These are phyloP conservation scores for Fagus crenata DNA, from an alignment of 306 rosid species.

Conservation along the genomic window DNA sequence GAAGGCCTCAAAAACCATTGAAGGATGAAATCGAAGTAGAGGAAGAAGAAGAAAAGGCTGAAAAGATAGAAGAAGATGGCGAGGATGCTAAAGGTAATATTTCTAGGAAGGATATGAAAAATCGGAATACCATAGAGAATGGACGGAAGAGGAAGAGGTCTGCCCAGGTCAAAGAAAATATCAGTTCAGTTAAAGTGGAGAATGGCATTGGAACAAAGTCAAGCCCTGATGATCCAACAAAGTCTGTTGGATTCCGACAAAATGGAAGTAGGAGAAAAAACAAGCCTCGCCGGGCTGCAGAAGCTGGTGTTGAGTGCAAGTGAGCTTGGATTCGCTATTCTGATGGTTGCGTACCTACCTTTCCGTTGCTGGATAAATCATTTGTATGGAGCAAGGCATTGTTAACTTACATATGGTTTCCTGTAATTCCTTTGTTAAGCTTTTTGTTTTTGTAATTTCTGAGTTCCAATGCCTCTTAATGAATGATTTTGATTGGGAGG, in stretches of 20 bases:
- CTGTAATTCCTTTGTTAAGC: constrained; percentile 2
- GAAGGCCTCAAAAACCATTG: constrained; percentile 53
- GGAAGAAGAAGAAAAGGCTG: constrained; percentile 35
- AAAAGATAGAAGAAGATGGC: constrained; percentile 49
- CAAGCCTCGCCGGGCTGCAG: constrained; percentile 92
- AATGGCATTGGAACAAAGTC: constrained; percentile 42
- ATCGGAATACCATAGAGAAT: constrained; percentile 41
- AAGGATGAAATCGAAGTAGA: constrained; percentile 53
- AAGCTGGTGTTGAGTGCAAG: constrained; percentile 81
- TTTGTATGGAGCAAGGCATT: constrained; percentile 1
- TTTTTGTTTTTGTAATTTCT: neutral
- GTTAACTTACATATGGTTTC: constrained; percentile 16
- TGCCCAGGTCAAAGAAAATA: constrained; percentile 46
- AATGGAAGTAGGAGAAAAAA: constrained; percentile 80
- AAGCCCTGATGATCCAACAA: constrained; percentile 42
- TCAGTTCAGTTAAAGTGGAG: constrained; percentile 51
- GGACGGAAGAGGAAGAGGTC: constrained; percentile 63
- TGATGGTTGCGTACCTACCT: constrained; percentile 14
- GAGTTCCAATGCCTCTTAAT: constrained; percentile 11
- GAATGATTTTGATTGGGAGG: constrained; percentile 20
- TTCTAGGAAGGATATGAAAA: constrained; percentile 44
- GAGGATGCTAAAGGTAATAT: constrained; percentile 42
- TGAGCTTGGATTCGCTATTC: constrained; percentile 36
- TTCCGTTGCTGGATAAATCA: constrained; percentile 1
- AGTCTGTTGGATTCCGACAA: constrained; percentile 73